Conservation (phyloP, 1,284 basidiomycete genomes). For the Ceratobasidium sp. region DNA sequence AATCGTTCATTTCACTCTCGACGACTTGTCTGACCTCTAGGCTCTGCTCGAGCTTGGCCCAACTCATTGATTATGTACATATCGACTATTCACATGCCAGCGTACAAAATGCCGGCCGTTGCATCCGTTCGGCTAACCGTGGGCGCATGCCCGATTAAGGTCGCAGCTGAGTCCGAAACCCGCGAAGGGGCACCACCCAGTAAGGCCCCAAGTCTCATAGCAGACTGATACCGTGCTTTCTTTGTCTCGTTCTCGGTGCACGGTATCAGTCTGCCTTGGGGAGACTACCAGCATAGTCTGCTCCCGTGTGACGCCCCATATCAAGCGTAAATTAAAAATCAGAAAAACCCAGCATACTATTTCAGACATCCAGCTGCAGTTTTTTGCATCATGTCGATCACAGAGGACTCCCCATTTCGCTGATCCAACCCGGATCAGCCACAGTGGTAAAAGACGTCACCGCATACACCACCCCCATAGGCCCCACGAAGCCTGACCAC, state of each 20-base stretch:
- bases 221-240: conserved; percentile 26
- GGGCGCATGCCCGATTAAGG: neutral
- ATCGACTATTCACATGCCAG: neutral
- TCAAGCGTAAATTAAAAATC: too few relatives aligned
- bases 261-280: conserved; percentile 19
- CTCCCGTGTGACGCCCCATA: too few relatives aligned
- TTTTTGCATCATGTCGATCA: too few relatives aligned
- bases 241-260: too few relatives aligned
- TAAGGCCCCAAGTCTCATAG: neutral
- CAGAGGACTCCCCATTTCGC: too few relatives aligned
- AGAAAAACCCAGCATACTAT: too few relatives aligned
- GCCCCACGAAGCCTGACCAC: too few relatives aligned
- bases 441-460: too few relatives aligned
- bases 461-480: too few relatives aligned
- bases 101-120: neutral
- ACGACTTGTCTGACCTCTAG: neutral
- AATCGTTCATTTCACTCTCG: neutral
- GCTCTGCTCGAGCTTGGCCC: neutral
- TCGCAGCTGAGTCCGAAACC: conserved; percentile 12
- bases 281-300: conserved; percentile 12
- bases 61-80: neutral
- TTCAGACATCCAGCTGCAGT: too few relatives aligned
- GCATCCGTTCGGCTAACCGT: neutral
- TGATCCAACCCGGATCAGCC: too few relatives aligned
- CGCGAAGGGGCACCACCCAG: neutral